phyloP scores from a whole-genome alignment of 2,329 filamentous ascomycete species.

The Herpotrichia juniperi region DNA sequence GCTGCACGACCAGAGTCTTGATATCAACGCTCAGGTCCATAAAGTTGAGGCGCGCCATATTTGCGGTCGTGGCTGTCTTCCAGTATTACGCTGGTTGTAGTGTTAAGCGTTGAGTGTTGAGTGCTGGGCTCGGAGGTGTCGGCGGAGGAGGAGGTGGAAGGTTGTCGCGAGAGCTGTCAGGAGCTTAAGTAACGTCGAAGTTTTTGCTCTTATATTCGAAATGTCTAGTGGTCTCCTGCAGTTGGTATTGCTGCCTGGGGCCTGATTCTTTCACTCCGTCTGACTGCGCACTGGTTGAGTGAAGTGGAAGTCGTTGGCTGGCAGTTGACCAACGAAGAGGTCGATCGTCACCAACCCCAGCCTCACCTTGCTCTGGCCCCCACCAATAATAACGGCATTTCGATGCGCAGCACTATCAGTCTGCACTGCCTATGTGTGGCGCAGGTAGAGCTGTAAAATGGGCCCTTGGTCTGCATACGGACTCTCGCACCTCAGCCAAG shows the following conservation, averaged over 20 bases:
- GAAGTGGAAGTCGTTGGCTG: not conserved
- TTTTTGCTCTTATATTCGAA: not conserved
- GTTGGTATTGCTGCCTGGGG: not conserved
- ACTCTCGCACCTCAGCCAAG: too few relatives aligned
- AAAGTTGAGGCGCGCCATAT: slow-evolving; percentile 38
- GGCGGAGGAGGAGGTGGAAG: not conserved
- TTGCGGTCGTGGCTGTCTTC: too few relatives aligned
- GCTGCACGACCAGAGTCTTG: slow-evolving; percentile 47
- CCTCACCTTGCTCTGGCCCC: slow-evolving; percentile 1
- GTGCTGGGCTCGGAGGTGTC: not conserved
- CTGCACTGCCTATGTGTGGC: too few relatives aligned
- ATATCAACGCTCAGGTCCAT: slow-evolving; percentile 46
- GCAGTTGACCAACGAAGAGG: not conserved
- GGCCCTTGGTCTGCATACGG: too few relatives aligned
- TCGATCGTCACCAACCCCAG: slow-evolving; percentile 10
- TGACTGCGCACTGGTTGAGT: not conserved
- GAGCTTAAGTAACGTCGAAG: not conserved
- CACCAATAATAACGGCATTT: too few relatives aligned
- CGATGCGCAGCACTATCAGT: too few relatives aligned
- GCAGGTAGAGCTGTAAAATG: too few relatives aligned
- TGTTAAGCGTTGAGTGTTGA: not conserved
- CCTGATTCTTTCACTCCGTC: not conserved
- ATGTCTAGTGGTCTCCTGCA: not conserved
- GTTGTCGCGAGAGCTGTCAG: not conserved
- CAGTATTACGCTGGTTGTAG: too few relatives aligned